Evolutionary conservation across 352 stramenopile species (phyloP).

Genomic region (Pythium rhizo-oryzae): DNA sequence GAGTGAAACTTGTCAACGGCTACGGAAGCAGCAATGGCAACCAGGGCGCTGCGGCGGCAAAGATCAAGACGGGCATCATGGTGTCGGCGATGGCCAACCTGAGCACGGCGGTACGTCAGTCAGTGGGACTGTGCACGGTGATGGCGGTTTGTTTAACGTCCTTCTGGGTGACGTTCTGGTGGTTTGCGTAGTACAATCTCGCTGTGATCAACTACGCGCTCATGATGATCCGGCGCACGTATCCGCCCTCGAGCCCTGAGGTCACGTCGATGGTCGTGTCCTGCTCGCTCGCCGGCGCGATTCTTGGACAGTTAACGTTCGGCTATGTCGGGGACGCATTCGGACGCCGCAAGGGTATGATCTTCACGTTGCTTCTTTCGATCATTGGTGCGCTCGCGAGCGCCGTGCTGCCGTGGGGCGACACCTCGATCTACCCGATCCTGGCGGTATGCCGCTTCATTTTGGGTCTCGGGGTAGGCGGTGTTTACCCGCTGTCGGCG

Average conservation of each 20-base stretch:
- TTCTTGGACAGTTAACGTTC: slow-evolving; percentile 79
- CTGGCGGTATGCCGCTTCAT: slow-evolving; percentile 74
- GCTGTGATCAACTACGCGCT: slow-evolving; percentile 56
- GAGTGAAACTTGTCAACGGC: background rate
- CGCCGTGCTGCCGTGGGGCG: slow-evolving; percentile 60
- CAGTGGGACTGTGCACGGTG: background rate
- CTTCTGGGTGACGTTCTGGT: background rate
- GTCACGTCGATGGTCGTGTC: slow-evolving; percentile 60
- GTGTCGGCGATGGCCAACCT: slow-evolving; percentile 84
- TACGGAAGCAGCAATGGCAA: slow-evolving; percentile 12
- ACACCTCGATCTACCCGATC: slow-evolving; percentile 58
- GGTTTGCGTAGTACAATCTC: slow-evolving; percentile 63
- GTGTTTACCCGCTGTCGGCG: slow-evolving; percentile 82
- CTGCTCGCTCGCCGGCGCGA: slow-evolving; percentile 65
- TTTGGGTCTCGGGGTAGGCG: slow-evolving; percentile 75
- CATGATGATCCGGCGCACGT: slow-evolving; percentile 51
- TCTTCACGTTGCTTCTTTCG: slow-evolving; percentile 73
- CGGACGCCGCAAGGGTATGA: slow-evolving; percentile 72
- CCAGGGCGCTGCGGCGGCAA: background rate
- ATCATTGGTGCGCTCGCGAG: slow-evolving; percentile 61
- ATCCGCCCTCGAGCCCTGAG: slow-evolving; percentile 50
- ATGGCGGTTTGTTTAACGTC: background rate
- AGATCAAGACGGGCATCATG: slow-evolving; percentile 36
- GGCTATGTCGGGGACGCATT: slow-evolving; percentile 76
- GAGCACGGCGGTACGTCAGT: slow-evolving; percentile 62